These are phyloP conservation scores for Leccinum variicolor DNA, from an alignment of 768 basidiomycete species.

Conservation along the genomic window DNA sequence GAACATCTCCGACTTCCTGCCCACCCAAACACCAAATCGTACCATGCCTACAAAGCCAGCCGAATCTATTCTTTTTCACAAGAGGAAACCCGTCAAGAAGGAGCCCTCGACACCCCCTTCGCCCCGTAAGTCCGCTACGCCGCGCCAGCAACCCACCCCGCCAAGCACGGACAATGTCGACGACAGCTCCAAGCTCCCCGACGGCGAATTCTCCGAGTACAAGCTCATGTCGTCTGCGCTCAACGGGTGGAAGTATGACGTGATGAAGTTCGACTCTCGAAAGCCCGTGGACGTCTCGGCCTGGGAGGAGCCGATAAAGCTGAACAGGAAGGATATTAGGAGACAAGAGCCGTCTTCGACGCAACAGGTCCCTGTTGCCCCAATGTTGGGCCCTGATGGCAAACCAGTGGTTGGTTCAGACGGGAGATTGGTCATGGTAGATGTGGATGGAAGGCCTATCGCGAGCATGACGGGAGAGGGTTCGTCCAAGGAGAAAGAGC, in stretches of 20 bases:
- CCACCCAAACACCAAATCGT: background rate
- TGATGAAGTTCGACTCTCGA: slow-evolving; percentile 86
- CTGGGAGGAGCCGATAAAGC: slow-evolving; percentile 75
- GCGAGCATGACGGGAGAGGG: slow-evolving; percentile 32
- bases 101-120: slow-evolving; percentile 19
- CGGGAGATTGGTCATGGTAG: slow-evolving; percentile 78
- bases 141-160: slow-evolving; percentile 40
- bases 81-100: slow-evolving; percentile 47
- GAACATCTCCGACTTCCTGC: background rate
- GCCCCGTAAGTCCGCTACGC: slow-evolving; percentile 36
- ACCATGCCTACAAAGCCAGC: slow-evolving; percentile 30
- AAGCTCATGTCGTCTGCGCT: slow-evolving; percentile 74
- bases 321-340: slow-evolving; percentile 82
- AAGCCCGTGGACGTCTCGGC: slow-evolving; percentile 64
- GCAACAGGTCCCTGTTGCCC: slow-evolving; percentile 53
- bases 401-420: slow-evolving; percentile 79
- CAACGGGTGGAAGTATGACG: slow-evolving; percentile 88
- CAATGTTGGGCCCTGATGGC: slow-evolving; percentile 80
- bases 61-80: slow-evolving; percentile 63
- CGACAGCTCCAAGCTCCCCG: slow-evolving; percentile 54
- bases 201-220: slow-evolving; percentile 71
- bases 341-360: slow-evolving; percentile 39
- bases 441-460: slow-evolving; percentile 73
- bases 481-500: slow-evolving; percentile 30
- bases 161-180: slow-evolving; percentile 45